phyloP scores from a whole-genome alignment of 257 asterid species.

The Ballota nigra region DNA sequence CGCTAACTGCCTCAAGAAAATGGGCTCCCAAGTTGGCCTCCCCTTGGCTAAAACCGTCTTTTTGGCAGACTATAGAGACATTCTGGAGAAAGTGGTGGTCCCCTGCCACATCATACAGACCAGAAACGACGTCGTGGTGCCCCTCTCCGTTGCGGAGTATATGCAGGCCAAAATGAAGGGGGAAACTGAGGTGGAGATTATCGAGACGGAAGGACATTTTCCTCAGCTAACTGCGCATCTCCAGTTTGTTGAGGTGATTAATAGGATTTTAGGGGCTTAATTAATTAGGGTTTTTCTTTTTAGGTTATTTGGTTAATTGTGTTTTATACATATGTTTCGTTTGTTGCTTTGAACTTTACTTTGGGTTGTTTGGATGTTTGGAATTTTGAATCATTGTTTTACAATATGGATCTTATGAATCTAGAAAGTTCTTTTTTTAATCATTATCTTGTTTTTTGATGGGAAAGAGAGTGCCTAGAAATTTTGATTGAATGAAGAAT shows the following conservation, averaged over 20 bases:
- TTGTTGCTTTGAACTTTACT: not conserved
- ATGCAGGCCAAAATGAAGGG: constrained; percentile 50
- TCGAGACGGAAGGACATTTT: constrained; percentile 66
- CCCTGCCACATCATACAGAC: constrained; percentile 63
- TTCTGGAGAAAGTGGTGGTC: constrained; percentile 49
- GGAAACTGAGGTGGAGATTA: constrained; percentile 40
- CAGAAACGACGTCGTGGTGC: constrained; percentile 60
- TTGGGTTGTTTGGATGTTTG: not conserved
- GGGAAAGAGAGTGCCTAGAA: not conserved
- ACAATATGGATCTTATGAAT: not conserved
- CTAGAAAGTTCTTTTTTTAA: not conserved
- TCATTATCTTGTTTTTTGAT: not conserved
- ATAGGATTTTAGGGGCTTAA: constrained; percentile 28
- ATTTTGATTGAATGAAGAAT: no score
- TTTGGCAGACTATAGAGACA: constrained; percentile 45
- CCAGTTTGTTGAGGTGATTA: constrained; percentile 48
- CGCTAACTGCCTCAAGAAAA: constrained; percentile 42
- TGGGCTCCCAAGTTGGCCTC: constrained; percentile 53
- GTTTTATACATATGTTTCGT: not conserved
- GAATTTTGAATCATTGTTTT: not conserved
- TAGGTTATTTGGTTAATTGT: not conserved
- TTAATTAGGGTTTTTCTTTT: not conserved
- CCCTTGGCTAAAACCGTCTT: constrained; percentile 66
- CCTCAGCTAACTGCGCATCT: constrained; percentile 72
- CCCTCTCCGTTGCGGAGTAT: constrained; percentile 50